Conservation (phyloP, 1,139 yeast species). For the Geotrichum candidum region DNA sequence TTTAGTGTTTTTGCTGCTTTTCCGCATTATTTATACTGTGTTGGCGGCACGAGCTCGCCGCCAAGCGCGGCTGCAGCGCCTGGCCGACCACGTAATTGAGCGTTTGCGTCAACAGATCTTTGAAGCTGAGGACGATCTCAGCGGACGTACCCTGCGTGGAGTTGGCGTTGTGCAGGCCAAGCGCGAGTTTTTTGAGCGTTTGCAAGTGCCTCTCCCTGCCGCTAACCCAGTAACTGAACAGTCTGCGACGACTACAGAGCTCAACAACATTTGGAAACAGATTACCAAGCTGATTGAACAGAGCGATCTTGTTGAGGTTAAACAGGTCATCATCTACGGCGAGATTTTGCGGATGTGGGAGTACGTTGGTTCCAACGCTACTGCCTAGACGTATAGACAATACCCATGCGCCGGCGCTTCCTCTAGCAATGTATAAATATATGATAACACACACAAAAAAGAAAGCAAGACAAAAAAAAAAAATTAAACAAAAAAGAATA, state of each 20-base stretch:
- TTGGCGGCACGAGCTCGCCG: slow-evolving; percentile 2
- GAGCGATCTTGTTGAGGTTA: slow-evolving; percentile 34
- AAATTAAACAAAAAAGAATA: no score
- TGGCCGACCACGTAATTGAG: slow-evolving; percentile 32
- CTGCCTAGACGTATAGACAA: background rate
- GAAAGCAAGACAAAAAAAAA: no score
- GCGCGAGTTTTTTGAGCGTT: slow-evolving; percentile 44
- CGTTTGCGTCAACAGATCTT: slow-evolving; percentile 36
- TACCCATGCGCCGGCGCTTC: background rate
- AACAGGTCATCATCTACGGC: slow-evolving; percentile 66
- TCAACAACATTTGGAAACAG: slow-evolving; percentile 53
- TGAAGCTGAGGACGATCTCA: slow-evolving; percentile 31
- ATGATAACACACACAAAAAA: background rate
- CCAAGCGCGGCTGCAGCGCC: slow-evolving; percentile 21
- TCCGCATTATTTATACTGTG: slow-evolving; percentile 17
- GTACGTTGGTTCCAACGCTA: slow-evolving; percentile 27
- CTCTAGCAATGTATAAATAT: background rate
- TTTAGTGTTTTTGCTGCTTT: background rate
- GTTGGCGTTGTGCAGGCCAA: slow-evolving; percentile 72
- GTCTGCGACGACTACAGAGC: background rate
- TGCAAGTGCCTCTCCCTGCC: slow-evolving; percentile 34
- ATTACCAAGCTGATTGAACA: slow-evolving; percentile 57
- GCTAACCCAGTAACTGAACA: slow-evolving; percentile 32
- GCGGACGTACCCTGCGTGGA: slow-evolving; percentile 42
- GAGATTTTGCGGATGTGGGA: slow-evolving; percentile 89